Evolutionary conservation across 2,329 filamentous ascomycete species (phyloP).

Genomic region (Epichloe sylvatica): DNA sequence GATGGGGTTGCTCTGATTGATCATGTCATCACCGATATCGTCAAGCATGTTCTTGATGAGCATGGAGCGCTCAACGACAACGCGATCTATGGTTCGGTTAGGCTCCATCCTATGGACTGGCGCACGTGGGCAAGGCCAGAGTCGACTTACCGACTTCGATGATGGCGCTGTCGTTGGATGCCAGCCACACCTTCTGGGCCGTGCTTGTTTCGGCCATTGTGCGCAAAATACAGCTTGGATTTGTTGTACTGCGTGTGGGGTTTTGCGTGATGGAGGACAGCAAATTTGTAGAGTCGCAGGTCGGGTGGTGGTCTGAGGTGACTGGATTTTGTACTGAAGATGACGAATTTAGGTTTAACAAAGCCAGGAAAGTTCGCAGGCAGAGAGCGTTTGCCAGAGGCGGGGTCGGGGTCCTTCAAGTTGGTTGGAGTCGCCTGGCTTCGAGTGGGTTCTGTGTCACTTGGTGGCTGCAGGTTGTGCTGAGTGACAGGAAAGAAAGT

Average conservation of each 20-base stretch:
- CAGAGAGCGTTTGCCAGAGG: not conserved
- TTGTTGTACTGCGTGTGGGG: not conserved
- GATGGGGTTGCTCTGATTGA: conserved; percentile 50
- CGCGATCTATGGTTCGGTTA: conserved; percentile 44
- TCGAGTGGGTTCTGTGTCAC: not conserved
- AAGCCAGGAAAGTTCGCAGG: not conserved
- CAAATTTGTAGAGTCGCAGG: not conserved
- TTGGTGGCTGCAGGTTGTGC: not conserved
- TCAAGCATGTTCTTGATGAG: conserved; percentile 98
- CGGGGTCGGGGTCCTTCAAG: not conserved
- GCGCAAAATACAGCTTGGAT: not conserved
- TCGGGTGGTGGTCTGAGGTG: not conserved
- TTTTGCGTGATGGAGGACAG: not conserved
- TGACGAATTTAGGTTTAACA: not conserved
- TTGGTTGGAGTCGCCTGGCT: not conserved
- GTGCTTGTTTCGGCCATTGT: conserved; percentile 24
- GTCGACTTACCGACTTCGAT: conserved; percentile 33
- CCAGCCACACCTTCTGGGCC: conserved; percentile 30
- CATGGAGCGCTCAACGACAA: conserved; percentile 79
- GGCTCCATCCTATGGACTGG: not conserved
- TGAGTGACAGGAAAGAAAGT: not conserved
- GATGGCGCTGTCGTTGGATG: conserved; percentile 35
- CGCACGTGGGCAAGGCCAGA: not conserved
- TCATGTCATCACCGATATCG: conserved; percentile 59
- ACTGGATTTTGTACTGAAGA: not conserved